Evolutionary conservation across 805 yeast genomes (phyloP).

Genomic region (Myxozyma lipomycoides): DNA sequence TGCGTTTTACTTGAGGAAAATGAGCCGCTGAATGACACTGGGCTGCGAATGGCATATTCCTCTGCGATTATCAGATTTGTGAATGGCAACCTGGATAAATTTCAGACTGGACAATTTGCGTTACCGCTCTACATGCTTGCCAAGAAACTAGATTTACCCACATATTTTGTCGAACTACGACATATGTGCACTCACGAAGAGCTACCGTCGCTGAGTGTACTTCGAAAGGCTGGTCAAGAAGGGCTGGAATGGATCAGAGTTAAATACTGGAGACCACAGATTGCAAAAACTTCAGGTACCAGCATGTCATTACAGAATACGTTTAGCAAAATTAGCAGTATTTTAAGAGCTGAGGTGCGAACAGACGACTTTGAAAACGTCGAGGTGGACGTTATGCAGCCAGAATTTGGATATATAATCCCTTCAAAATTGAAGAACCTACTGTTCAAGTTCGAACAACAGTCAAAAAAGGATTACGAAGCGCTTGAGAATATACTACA

Average conservation of each 20-base stretch:
- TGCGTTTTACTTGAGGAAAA: conserved; percentile 46
- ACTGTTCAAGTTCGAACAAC: not conserved
- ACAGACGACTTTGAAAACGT: not conserved
- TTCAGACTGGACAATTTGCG: conserved; percentile 74
- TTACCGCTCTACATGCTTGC: conserved; percentile 77
- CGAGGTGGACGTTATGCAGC: not conserved
- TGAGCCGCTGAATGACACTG: conserved; percentile 33
- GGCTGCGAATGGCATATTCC: conserved; percentile 50
- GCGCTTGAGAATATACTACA: not conserved
- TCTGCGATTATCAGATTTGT: conserved; percentile 55
- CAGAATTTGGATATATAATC: not conserved
- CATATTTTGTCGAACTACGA: conserved; percentile 80
- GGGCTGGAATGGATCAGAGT: conserved; percentile 74
- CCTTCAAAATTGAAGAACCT: not conserved
- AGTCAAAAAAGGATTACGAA: not conserved
- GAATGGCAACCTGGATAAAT: conserved; percentile 84
- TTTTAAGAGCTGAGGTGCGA: not conserved
- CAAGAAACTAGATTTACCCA: conserved; percentile 60
- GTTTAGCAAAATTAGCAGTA: not conserved
- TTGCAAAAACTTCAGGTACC: not conserved
- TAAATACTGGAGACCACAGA: conserved; percentile 58
- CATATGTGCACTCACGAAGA: conserved; percentile 89
- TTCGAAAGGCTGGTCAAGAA: conserved; percentile 54
- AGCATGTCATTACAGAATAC: not conserved
- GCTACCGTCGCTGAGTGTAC: conserved; percentile 64